Base-by-base conservation (phyloP, 2,329 filamentous ascomycete species). In the Scedosporium boydii region DNA sequence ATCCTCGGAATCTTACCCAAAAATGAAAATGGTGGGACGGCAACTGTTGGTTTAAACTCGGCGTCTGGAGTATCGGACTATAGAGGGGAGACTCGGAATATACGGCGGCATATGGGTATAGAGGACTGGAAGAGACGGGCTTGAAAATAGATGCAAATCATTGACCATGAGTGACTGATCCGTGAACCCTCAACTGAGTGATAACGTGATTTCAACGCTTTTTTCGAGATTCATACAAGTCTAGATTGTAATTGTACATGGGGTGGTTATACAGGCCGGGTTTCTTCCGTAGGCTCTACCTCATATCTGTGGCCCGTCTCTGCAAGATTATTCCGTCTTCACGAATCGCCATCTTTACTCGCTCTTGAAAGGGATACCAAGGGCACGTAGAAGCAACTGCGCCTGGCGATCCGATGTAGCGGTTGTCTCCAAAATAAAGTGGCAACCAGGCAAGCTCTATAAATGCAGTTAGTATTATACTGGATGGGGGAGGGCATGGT, bases 331-430 rank as follows among this genome's bases (percentile, higher is more conserved):
- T 59, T 46, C 38, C 42, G n/a, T 53, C 23, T 14, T 60, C 34
- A 16, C 42, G 21, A 60, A 60, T n/a, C n/a, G 41, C 7, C 29
- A n/a, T 38, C 34, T 51, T 27, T 61, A 42, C 10, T 41, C 18
- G 18, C 41, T 18, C 29, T 21, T 51, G 34, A 61, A 61, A 21
- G 59, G 59, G 21, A 95, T 76, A 38, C 90, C 90, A 64, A 93
- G 76, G 10, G 59, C 27, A 12, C 59, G 59, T 10, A 61, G 78
- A 61, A 97, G 80, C 64, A 96, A 76, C 68, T 90, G 84, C 6
- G 90, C 93, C 69, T 97, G 92, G 69, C 87, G 87, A 74, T 97
- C 91, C 29, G 89, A 93, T 27, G 82, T 91, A 51, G 91, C 93
- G 29, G 88, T 88, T 1, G 93, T 97, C 74, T 95, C 87, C 62